Conservation (phyloP, 2,329 filamentous ascomycete genomes). For the Chaetomiaceae sp. region DNA sequence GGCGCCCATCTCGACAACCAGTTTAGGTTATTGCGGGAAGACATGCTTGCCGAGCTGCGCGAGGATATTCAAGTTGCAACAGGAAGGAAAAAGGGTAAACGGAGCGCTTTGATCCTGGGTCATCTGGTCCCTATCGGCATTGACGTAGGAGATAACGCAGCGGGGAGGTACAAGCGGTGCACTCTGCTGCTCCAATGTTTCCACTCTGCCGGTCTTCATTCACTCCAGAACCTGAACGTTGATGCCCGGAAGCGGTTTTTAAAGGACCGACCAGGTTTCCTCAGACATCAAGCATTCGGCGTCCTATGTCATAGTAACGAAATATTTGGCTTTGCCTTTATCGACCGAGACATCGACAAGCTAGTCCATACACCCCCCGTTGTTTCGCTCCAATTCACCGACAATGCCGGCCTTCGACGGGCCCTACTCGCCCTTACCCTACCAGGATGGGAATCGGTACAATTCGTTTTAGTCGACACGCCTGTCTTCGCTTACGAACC, state of each 20-base stretch:
- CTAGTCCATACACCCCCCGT: constrained; percentile 43
- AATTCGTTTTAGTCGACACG: constrained; percentile 59
- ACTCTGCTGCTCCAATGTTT: constrained; percentile 40
- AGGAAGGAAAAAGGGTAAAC: constrained; percentile 44
- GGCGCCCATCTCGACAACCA: constrained; percentile 62
- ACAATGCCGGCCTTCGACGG: constrained; percentile 41
- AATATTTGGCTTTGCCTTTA: constrained; percentile 56
- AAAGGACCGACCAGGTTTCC: constrained; percentile 42
- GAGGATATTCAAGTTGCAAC: constrained; percentile 53
- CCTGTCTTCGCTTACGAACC: constrained; percentile 67
- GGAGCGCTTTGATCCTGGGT: constrained; percentile 36
- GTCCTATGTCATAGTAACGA: constrained; percentile 50
- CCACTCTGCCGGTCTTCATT: constrained; percentile 43
- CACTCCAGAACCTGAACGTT: constrained; percentile 32
- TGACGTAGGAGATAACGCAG: constrained; percentile 31
- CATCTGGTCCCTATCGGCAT: constrained; percentile 38
- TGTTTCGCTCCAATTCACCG: constrained; percentile 49
- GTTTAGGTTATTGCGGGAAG: constrained; percentile 66
- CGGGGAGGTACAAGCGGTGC: constrained; percentile 30
- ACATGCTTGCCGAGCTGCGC: constrained; percentile 63
- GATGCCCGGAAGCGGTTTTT: constrained; percentile 43
- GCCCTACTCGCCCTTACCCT: constrained; percentile 41
- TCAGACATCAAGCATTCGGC: constrained; percentile 59
- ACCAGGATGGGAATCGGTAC: constrained; percentile 30
- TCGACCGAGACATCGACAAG: constrained; percentile 48